A percentile compares a stretch with the other conserved stretches of the same genome.
phyloP scores from a whole-genome alignment of 2,329 filamentous ascomycete genomes.

The Diaporthe ampelina region DNA sequence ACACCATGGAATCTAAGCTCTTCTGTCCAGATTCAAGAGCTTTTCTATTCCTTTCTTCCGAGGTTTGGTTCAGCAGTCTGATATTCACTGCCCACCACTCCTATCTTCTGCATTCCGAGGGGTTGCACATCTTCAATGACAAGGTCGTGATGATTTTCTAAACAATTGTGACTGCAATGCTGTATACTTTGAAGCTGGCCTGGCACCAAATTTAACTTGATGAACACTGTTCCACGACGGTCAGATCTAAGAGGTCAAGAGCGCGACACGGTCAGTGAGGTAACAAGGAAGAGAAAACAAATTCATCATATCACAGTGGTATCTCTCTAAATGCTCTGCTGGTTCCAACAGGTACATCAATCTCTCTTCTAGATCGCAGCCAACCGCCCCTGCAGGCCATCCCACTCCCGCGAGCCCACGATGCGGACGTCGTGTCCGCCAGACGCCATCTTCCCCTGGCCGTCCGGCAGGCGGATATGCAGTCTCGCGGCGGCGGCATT shows the following conservation, averaged over 20 bases:
- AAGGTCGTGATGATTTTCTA: too few species aligned
- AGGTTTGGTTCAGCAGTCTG: not conserved
- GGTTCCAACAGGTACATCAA: constrained; percentile 4
- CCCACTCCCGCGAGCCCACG: constrained; percentile 69
- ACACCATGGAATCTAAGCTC: not conserved
- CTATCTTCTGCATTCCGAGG: too few species aligned
- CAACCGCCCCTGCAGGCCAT: constrained; percentile 63
- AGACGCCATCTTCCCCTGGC: constrained; percentile 59
- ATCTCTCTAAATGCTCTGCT: constrained; percentile 33
- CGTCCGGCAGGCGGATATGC: constrained; percentile 64
- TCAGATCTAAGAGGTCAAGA: not conserved
- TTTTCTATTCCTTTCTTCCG: not conserved
- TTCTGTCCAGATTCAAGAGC: not conserved
- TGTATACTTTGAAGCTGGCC: too few species aligned
- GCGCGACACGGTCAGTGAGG: not conserved
- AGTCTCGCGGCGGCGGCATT: constrained; percentile 59
- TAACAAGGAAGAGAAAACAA: not conserved
- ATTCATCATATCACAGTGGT: constrained; percentile 36
- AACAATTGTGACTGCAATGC: not conserved
- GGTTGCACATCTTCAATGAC: too few species aligned
- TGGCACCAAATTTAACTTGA: too few species aligned
- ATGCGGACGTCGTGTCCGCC: constrained; percentile 61
- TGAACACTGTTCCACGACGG: too few species aligned
- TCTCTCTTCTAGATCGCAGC: constrained; percentile 37
- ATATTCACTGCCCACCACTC: not conserved